Evolutionary conservation across 2,329 filamentous ascomycete genomes (phyloP), one percentile per base, ranked within the genome.

Genomic region (Paraconiothyrium brasiliense): DNA sequence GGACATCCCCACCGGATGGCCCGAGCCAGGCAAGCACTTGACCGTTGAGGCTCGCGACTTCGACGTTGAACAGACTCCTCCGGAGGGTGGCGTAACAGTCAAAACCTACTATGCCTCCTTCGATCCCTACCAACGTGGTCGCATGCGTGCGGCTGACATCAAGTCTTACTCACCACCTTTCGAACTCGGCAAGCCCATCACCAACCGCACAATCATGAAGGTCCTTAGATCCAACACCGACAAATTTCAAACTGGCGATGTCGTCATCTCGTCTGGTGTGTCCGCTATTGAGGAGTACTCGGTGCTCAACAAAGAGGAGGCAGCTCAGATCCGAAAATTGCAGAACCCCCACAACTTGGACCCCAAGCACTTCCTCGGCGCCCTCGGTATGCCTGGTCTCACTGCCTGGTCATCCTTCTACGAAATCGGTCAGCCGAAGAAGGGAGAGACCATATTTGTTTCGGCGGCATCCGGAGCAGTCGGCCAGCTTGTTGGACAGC

Each of bases 91-190:
- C 44, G 77, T 96, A 52, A 87, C 87, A 35, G 80, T 90, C 66
- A 87, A 92, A 81, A 86, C 90, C 69, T 85, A 90, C 72, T 92
- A 91, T 78, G 84, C 89, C 66, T 94, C 91, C 44, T 90, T 90
- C 80, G 93, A 97, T 78, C 93, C 93, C 1, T 97, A 96, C 82
- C 88, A 92, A 83, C 90, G 93, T 60, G 91, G 90, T 63, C 87
- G 87, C 68, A 94, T 97, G 91, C 89, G 92, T 51, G 79, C 84
- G 51, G 74, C 90, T 7, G 77, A 82, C 39, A 71, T 81, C 74
- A 87, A 90, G 80, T 93, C 91, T 10, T 95, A 93, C 82, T 76
- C 83, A 24, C 83, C 89, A 1, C 78, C 90, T 2, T 92, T 89
- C 72, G 75, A 83, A 16, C 77, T 92, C 50, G 84, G 84, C 75